These are phyloP conservation scores for Trichoderma lentiforme DNA, from an alignment of 2,329 filamentous ascomycete genomes.

Conservation along the genomic window DNA sequence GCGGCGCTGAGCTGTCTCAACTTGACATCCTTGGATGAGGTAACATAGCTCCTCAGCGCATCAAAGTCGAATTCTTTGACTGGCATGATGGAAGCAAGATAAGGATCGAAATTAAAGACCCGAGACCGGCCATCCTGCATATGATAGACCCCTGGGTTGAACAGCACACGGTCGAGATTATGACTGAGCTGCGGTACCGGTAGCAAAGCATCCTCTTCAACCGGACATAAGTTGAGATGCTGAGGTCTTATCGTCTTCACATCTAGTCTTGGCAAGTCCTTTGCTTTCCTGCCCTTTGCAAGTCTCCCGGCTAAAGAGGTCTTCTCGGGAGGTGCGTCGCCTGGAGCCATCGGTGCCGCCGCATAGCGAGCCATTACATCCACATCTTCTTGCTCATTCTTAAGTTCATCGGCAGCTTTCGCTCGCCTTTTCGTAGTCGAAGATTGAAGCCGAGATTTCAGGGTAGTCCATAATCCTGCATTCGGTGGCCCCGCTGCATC, in stretches of 20 bases:
- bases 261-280: slow-evolving; percentile 18
- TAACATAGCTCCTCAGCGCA: slow-evolving; percentile 80
- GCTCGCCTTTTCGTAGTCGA: not conserved
- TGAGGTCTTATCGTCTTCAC: slow-evolving; percentile 31
- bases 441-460: slow-evolving; percentile 28
- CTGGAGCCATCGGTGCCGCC: not conserved
- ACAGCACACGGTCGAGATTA: slow-evolving; percentile 83
- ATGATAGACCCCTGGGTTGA: slow-evolving; percentile 90
- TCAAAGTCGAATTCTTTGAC: slow-evolving; percentile 89
- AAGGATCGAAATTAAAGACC: slow-evolving; percentile 97
- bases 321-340: not conserved
- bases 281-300: not conserved
- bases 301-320: not conserved
- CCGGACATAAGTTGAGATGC: slow-evolving; percentile 28
- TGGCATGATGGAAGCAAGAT: slow-evolving; percentile 89
- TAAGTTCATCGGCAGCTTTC: not conserved
- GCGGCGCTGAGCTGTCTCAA: slow-evolving; percentile 66
- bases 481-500: not conserved
- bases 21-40: slow-evolving; percentile 77
- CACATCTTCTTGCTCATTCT: not conserved
- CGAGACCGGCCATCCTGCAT: slow-evolving; percentile 83
- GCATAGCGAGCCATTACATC: not conserved
- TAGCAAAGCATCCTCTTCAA: slow-evolving; percentile 33
- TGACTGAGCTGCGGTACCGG: slow-evolving; percentile 63
- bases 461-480: slow-evolving; percentile 29